These are phyloP conservation scores for Pestalotiopsis fici DNA, from an alignment of 2,329 filamentous ascomycete species.

Conservation along the genomic window DNA sequence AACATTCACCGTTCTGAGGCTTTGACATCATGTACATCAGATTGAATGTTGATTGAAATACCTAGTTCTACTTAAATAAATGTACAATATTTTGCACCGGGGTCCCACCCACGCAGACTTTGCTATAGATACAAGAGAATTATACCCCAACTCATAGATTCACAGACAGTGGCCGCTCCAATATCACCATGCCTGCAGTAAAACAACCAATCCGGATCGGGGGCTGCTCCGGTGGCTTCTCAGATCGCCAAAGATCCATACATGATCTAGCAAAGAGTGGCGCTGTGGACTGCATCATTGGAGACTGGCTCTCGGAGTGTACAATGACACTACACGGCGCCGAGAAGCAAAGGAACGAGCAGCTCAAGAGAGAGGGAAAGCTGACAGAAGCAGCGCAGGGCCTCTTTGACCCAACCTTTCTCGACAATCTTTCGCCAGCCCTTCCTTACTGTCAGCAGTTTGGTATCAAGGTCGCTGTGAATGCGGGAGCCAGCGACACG, in stretches of 20 bases:
- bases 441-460: conserved; percentile 17
- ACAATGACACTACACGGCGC: conserved; percentile 23
- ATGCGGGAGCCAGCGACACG: conserved; percentile 29
- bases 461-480: conserved; percentile 27
- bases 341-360: conserved; percentile 16
- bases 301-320: conserved; percentile 19
- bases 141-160: neutral
- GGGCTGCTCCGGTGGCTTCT: conserved; percentile 30
- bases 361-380: neutral
- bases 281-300: conserved; percentile 18
- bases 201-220: conserved; percentile 25
- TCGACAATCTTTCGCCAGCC: conserved; percentile 25
- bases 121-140: neutral
- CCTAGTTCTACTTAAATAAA: too few relatives aligned
- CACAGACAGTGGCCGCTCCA: neutral
- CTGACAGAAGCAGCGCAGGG: conserved; percentile 6
- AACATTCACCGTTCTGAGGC: neutral
- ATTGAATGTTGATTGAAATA: too few relatives aligned
- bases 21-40: neutral
- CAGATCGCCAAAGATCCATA: conserved; percentile 31
- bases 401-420: conserved; percentile 23
- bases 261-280: conserved; percentile 19
- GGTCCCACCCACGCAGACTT: too few relatives aligned
- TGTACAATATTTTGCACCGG: too few relatives aligned
- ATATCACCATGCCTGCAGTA: neutral